Evolutionary conservation across 2,329 filamentous ascomycete species (phyloP).

Genomic region (Scorias spongiosa): DNA sequence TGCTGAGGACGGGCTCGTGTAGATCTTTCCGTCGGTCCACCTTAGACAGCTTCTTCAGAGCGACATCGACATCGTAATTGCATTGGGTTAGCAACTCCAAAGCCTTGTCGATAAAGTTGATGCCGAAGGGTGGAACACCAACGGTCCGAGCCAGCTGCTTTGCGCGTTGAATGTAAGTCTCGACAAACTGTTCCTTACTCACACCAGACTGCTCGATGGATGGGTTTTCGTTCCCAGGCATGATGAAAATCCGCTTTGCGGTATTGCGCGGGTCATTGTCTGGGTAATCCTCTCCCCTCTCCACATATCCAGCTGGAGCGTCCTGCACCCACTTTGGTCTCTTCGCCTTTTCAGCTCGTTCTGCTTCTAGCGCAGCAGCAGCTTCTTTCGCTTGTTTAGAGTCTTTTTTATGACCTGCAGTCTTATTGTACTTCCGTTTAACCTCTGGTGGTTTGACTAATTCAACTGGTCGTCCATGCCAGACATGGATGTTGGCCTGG

Average conservation of each 20-base stretch:
- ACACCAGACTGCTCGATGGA: not conserved
- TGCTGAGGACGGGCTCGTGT: constrained; percentile 67
- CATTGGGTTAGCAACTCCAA: constrained; percentile 56
- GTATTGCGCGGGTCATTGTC: constrained; percentile 62
- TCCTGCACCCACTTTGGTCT: constrained; percentile 91
- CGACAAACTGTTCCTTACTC: constrained; percentile 42
- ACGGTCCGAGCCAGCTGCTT: constrained; percentile 49
- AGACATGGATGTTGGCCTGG: constrained; percentile 71
- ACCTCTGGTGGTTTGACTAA: constrained; percentile 78
- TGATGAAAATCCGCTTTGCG: constrained; percentile 62
- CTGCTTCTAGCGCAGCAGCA: constrained; percentile 62
- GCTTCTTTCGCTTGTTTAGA: constrained; percentile 66
- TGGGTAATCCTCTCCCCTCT: constrained; percentile 64
- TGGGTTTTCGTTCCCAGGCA: constrained; percentile 32
- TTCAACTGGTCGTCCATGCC: constrained; percentile 77
- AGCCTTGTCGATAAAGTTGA: constrained; percentile 78
- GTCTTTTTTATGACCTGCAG: constrained; percentile 53
- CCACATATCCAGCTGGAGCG: constrained; percentile 71
- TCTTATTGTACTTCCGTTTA: constrained; percentile 59
- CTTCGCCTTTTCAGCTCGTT: constrained; percentile 63
- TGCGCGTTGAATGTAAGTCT: constrained; percentile 61
- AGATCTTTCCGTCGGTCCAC: constrained; percentile 55
- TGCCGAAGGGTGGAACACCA: constrained; percentile 59
- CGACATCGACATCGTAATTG: constrained; percentile 54
- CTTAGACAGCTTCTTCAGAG: constrained; percentile 54